phyloP scores from a whole-genome alignment of 768 basidiomycete genomes.

The Sutorius australiensis region DNA sequence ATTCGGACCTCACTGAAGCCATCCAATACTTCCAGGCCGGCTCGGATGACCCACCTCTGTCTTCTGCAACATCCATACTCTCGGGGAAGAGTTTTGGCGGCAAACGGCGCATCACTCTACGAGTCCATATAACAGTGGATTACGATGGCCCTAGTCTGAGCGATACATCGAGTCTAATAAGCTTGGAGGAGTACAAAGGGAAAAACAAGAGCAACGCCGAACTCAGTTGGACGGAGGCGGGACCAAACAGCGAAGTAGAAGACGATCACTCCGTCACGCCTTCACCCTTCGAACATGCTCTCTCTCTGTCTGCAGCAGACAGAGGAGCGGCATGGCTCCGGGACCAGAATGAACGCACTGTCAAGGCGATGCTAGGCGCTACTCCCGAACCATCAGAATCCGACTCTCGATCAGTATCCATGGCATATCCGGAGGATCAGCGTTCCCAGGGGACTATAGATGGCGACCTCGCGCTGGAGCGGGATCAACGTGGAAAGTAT shows the following conservation, averaged over 20 bases:
- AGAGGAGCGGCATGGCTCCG: slow-evolving; percentile 78
- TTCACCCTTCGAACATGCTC: slow-evolving; percentile 37
- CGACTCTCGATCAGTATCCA: slow-evolving; percentile 45
- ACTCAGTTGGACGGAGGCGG: slow-evolving; percentile 43
- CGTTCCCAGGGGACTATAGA: slow-evolving; percentile 41
- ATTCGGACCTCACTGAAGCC: slow-evolving; percentile 79
- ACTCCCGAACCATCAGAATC: slow-evolving; percentile 56
- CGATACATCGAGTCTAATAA: slow-evolving; percentile 79
- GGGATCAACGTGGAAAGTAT: slow-evolving; percentile 65
- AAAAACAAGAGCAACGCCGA: slow-evolving; percentile 54
- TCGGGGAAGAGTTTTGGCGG: slow-evolving; percentile 61
- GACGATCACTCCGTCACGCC: slow-evolving; percentile 49
- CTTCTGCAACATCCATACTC: slow-evolving; percentile 70
- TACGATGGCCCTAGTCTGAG: slow-evolving; percentile 91
- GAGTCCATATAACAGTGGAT: slow-evolving; percentile 75
- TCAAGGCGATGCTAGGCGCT: slow-evolving; percentile 56
- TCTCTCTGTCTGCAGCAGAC: slow-evolving; percentile 49
- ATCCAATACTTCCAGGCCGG: slow-evolving; percentile 82
- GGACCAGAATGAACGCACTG: slow-evolving; percentile 71
- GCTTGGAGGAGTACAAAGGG: slow-evolving; percentile 66
- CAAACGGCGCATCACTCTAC: slow-evolving; percentile 73
- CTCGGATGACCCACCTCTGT: slow-evolving; percentile 63
- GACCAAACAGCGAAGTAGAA: slow-evolving; percentile 45
- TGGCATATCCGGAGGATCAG: slow-evolving; percentile 28
- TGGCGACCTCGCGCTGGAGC: slow-evolving; percentile 64